Evolutionary conservation across 164 flowering plant genomes (phyloP), one percentile per base, ranked within the genome.

Genomic region (Tinospora cordifolia): DNA sequence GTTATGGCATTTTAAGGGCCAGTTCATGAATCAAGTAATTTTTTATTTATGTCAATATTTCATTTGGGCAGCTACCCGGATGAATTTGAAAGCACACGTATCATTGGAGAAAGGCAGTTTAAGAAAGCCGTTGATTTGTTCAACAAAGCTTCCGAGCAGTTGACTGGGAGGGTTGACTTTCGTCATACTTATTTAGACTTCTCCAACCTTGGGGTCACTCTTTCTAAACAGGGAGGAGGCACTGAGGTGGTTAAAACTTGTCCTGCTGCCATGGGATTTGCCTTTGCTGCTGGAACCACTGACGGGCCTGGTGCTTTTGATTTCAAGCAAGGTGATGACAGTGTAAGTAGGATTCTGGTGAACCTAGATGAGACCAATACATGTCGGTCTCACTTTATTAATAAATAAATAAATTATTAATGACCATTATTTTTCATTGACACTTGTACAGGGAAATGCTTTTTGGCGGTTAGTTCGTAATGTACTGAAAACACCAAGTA

Each of bases 241-340:
- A 69, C 71, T 77, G 85, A 86, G 76, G 77, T 69, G 25, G 92
- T 87, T 40, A 87, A 85, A 82, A 95, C 97, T 26, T 95, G 99
- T 71, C 98, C 99, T 65, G 99, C 99, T 68, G 91, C 99, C 54
- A 88, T 95, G 99, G 99, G 99, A 1, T 92, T 92, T 81, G 86
- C 86, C 71, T 90, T 95, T 85, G 99, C 99, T 81, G 99, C 99
- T 25, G 99, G 99, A 81, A 95, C 99, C 40, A 95, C 98, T 0
- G 98, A 95, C 78, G 99, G 99, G n/a, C 98, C 98, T 22, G 99
- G 99, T 74, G 98, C 99, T 76, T 95, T 95, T 84, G 98, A 95
- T 78, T 95, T 95, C 77, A 85, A 77, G 79, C 99, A 95, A 85
- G 99, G 99, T 25, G 98, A 95, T 83, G 86, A 87, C 70, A 66